Evolutionary conservation across 306 rosid genomes (phyloP).

Genomic region (Clitoria ternatea): DNA sequence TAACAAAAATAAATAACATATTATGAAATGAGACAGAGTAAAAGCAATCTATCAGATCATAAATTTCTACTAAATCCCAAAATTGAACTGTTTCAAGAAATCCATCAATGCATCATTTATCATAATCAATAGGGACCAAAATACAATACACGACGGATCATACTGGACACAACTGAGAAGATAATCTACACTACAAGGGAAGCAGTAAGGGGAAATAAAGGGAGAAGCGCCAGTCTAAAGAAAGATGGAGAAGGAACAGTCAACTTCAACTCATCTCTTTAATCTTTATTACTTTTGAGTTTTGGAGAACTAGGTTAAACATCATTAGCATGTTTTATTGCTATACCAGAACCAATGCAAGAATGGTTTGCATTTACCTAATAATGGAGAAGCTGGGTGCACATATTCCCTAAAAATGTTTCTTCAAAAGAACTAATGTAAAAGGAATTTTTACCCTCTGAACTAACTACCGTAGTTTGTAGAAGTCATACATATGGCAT

Average conservation of each 20-base stretch:
- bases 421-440: not conserved
- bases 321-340: not conserved
- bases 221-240: not conserved
- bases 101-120: not conserved
- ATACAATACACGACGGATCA: not conserved
- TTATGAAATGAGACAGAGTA: not conserved
- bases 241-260: not conserved
- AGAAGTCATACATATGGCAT: not conserved
- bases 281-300: not conserved
- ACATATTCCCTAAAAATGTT: not conserved
- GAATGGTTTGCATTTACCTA: not conserved
- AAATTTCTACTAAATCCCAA: not conserved
- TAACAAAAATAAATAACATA: constrained; percentile 6
- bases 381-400: not conserved
- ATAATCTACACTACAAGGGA: not conserved
- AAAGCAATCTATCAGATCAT: not conserved
- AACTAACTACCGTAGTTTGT: not conserved
- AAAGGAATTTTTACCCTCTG: not conserved
- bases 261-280: not conserved
- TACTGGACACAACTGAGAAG: not conserved
- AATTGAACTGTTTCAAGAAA: not conserved
- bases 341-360: not conserved
- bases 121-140: not conserved
- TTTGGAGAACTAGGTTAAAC: not conserved
- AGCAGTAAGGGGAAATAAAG: not conserved